Conservation (phyloP, 192 early-diverging fungal species). For the Borealophlyctis nickersoniae region DNA sequence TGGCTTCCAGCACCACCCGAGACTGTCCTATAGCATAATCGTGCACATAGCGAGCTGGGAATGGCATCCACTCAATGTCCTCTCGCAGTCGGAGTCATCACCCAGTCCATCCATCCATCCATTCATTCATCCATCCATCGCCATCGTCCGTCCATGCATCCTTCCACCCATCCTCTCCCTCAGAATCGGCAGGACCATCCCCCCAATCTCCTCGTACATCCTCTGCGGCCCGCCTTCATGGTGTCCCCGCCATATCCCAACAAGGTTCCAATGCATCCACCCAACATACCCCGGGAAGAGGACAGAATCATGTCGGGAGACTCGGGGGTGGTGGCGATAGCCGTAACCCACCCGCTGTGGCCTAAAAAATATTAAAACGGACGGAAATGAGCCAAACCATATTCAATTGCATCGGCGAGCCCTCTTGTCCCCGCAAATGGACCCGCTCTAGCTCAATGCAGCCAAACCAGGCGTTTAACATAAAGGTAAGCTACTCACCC, state of each 20-base stretch:
- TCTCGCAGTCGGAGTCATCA: not conserved
- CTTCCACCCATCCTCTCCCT: conserved; percentile 28
- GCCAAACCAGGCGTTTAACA: not conserved
- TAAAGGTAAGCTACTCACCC: conserved; percentile 18
- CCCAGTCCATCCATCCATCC: conserved; percentile 1
- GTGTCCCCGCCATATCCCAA: too few species aligned
- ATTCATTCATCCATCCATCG: conserved; percentile 25
- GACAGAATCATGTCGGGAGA: conserved; percentile 95
- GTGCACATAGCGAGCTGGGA: too few species aligned
- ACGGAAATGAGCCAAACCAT: not conserved
- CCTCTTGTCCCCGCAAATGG: not conserved
- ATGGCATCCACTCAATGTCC: too few species aligned
- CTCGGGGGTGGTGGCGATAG: conserved; percentile 96
- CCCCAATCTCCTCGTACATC: too few species aligned
- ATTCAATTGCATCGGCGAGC: not conserved
- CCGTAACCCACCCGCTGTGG: conserved; percentile 89
- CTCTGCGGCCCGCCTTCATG: too few species aligned
- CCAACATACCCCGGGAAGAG: conserved; percentile 85
- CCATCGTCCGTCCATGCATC: conserved; percentile 15
- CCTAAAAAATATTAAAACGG: conserved; percentile 39
- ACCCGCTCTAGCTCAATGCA: too few species aligned
- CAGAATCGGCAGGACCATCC: too few species aligned
- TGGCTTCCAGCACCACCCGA: not conserved
- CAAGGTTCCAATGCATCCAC: not conserved
- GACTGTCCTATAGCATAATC: not conserved